Percentiles rank a stretch among this genome's conserved stretches.
These are phyloP conservation scores for Boletus insuetus DNA, from an alignment of 768 basidiomycete genomes.

Conservation along the genomic window DNA sequence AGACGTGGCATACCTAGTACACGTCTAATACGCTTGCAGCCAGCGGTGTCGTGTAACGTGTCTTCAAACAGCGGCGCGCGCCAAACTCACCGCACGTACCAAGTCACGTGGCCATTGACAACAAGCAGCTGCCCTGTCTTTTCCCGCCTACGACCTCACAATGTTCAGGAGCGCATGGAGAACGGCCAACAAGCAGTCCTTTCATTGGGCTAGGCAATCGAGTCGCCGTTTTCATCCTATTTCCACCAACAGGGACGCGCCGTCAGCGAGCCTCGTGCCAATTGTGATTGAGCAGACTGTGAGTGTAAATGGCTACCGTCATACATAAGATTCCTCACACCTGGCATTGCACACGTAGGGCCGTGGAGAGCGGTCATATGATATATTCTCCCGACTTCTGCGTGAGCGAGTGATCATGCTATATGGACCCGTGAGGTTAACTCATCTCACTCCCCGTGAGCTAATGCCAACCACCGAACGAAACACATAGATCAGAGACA, in stretches of 20 bases:
- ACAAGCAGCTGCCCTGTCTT: not conserved
- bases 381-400: slow-evolving; percentile 92
- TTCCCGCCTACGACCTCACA: slow-evolving; percentile 2
- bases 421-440: slow-evolving; percentile 74
- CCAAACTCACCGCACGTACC: slow-evolving; percentile 11
- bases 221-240: slow-evolving; percentile 55
- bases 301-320: slow-evolving; percentile 16
- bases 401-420: slow-evolving; percentile 95
- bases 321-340: slow-evolving; percentile 13
- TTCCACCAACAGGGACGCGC: slow-evolving; percentile 43
- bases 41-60: slow-evolving; percentile 1
- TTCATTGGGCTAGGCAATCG: slow-evolving; percentile 10
- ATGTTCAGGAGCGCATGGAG: slow-evolving; percentile 32
- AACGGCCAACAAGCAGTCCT: slow-evolving; percentile 17
- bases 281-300: slow-evolving; percentile 95
- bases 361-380: slow-evolving; percentile 87
- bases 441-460: slow-evolving; percentile 3
- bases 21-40: slow-evolving; percentile 1
- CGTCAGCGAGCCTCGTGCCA: slow-evolving; percentile 70
- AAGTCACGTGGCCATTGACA: slow-evolving; percentile 27
- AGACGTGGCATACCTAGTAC: slow-evolving; percentile 13
- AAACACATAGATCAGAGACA: slow-evolving; percentile 72
- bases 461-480: slow-evolving; percentile 12
- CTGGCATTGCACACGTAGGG: slow-evolving; percentile 44
- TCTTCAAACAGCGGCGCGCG: slow-evolving; percentile 12